phyloP scores from a whole-genome alignment of 169 alveolate species.

The Plasmodium knowlesi region DNA sequence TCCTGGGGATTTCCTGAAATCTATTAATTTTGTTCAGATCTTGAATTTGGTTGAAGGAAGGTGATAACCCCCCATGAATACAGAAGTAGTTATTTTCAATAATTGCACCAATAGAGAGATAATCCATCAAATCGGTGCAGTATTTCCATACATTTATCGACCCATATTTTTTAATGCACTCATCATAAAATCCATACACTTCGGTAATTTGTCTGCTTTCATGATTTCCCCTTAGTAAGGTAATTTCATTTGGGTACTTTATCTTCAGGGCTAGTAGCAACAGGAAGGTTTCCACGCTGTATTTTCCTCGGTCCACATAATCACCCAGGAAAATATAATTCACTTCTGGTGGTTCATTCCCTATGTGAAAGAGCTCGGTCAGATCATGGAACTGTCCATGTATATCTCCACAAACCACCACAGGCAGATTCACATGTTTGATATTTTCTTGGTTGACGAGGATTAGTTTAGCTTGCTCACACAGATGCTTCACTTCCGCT shows the following conservation, averaged over 20 bases:
- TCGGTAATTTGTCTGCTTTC: slow-evolving; percentile 97
- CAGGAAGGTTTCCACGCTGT: slow-evolving; percentile 98
- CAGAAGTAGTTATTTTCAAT: slow-evolving; percentile 96
- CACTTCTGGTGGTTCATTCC: slow-evolving; percentile 85
- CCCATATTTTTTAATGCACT: slow-evolving; percentile 99
- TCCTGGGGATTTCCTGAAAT: slow-evolving; percentile 87
- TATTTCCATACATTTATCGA: slow-evolving; percentile 98
- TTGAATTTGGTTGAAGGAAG: slow-evolving; percentile 93
- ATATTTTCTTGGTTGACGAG: slow-evolving; percentile 28
- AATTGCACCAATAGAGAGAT: slow-evolving; percentile 97
- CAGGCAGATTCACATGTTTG: slow-evolving; percentile 93
- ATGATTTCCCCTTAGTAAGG: slow-evolving; percentile 98
- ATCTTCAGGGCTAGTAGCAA: slow-evolving; percentile 96
- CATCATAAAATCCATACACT: slow-evolving; percentile 99
- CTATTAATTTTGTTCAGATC: slow-evolving; percentile 95
- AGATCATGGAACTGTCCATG: slow-evolving; percentile 97
- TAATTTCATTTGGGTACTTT: slow-evolving; percentile 96
- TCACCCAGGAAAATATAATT: slow-evolving; percentile 99
- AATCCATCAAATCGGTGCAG: slow-evolving; percentile 98
- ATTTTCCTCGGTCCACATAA: slow-evolving; percentile 99
- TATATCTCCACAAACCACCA: slow-evolving; percentile 98
- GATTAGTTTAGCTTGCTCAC: slow-evolving; percentile 34
- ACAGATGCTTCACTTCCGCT: slow-evolving; percentile 31
- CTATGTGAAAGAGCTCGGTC: slow-evolving; percentile 93
- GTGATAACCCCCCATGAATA: slow-evolving; percentile 99